Evolutionary conservation across 805 yeast genomes (phyloP), one percentile per base, ranked within the genome.

Genomic region (Candida silvicultrix): DNA sequence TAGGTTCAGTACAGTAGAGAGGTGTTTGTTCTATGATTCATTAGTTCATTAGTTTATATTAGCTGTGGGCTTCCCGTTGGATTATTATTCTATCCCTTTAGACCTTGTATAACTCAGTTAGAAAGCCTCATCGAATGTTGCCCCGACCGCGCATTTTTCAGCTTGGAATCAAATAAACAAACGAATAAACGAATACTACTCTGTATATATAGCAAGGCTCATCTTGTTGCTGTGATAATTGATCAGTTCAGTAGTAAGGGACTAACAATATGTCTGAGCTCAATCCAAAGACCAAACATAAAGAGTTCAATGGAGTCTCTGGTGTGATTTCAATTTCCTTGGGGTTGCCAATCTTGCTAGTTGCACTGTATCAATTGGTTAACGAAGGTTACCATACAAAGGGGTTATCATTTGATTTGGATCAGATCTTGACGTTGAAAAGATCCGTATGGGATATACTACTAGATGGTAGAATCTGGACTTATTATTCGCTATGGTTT

Each of bases 231-330:
- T n/a, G n/a, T n/a, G n/a, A n/a, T n/a, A n/a, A n/a, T n/a, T n/a
- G n/a, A n/a, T n/a, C n/a, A n/a, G n/a, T n/a, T n/a, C n/a, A n/a
- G n/a, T n/a, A n/a, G n/a, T 14, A 28, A 28, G 31, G 31, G 8
- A 4, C 7, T 22, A 6, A 23, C 25, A 22, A 44, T 45, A 31
- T 31, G 51, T 37, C 52, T 5, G n/a, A 41, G 31, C 54, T 48
- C 51, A 92, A 92, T 58, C 97, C 97, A 4, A 63, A 58, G 41
- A 88, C 97, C 1, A 69, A 65, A 4, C 77, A 81, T 41, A 69
- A 70, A 48, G 98, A 92, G 63, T 92, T 92, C 63, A 74, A 76
- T 29, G 99, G 99, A 0, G 64, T 75, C 5, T 63, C 76, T 1
- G 99, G 99, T 5, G 89, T 94, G 0, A 38, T 79, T 2, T 74